These are phyloP conservation scores for Jaltomata sinuosa DNA, from an alignment of 257 asterid species.

Conservation along the genomic window DNA sequence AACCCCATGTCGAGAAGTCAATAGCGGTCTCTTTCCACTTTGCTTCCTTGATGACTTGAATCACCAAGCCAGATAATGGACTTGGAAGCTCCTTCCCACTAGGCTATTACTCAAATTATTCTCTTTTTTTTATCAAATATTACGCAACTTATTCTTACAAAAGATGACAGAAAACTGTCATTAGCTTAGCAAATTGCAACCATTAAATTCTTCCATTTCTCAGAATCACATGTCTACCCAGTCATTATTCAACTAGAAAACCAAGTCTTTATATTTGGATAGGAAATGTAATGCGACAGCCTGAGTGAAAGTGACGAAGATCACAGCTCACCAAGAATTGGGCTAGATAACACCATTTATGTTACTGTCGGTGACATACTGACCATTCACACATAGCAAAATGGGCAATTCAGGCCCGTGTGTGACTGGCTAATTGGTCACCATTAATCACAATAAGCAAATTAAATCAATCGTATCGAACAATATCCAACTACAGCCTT, in stretches of 20 bases:
- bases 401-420: slow-evolving; percentile 3
- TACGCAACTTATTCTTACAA: background rate
- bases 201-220: background rate
- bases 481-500: too few species aligned
- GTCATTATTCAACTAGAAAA: background rate
- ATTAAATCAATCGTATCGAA: background rate
- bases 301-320: background rate
- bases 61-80: background rate
- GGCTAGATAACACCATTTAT: slow-evolving; percentile 17
- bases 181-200: background rate
- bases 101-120: background rate
- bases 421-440: slow-evolving; percentile 41
- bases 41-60: background rate
- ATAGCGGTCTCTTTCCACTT: background rate
- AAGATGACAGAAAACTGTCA: background rate
- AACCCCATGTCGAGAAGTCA: background rate
- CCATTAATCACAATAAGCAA: slow-evolving; percentile 7
- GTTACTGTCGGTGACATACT: slow-evolving; percentile 36
- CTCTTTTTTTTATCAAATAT: too few species aligned
- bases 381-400: slow-evolving; percentile 34
- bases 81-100: background rate
- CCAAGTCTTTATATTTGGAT: background rate
- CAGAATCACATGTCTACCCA: background rate
- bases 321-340: slow-evolving; percentile 6
- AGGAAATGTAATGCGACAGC: slow-evolving; percentile 16